Base-by-base conservation (phyloP, 2,329 filamentous ascomycete genomes). In the Pseudopithomyces chartarum region DNA sequence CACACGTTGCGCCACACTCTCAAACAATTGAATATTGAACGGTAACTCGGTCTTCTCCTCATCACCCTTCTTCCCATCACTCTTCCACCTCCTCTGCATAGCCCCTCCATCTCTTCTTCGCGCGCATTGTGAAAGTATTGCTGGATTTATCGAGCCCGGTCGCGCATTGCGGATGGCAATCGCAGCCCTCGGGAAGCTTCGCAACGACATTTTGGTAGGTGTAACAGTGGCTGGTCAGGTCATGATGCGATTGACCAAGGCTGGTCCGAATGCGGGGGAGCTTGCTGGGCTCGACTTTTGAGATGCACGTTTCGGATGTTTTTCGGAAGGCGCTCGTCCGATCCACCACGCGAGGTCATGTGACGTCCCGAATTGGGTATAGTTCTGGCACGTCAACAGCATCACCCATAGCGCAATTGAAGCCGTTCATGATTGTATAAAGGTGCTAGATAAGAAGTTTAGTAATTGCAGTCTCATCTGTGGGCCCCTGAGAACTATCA, bases 1-100 rank as follows among this genome's bases (percentile, higher is more conserved):
- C 58, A 88, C 69, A 42, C 86, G 80, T 64, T 85, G 80, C 39
- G 81, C 76, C 13, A 86, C 87, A 61, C 84, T 87, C 67, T 87
- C 83, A 60, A 86, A 87, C 43, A 89, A 65, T 69, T 88, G 85
- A 33, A 81, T 80, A 67, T 85, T 83, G 76, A 88, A 88, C 1
- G 82, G 80, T 56, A 76, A 67, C 34, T 77, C 76, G 10, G 73
- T 66, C 43, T 59, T 61, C 43, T 63, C 59, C 29, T 63, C 55
- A 10, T 57, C 48, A 11, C 59, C 54, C 45, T 72, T 74, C 47
- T 74, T 75, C 68, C 78, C 34, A 63, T 55, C 32, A 59, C 52
- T 51, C 59, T 53, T 50, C 63, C 60, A 26, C 56, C 57, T 53
- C 54, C 49, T 40, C 43, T 48, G 26, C 26, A 29, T 29, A 4